Evolutionary conservation across 2,329 filamentous ascomycete genomes (phyloP), one percentile per base, ranked within the genome.

Genomic region (Apiospora marii): DNA sequence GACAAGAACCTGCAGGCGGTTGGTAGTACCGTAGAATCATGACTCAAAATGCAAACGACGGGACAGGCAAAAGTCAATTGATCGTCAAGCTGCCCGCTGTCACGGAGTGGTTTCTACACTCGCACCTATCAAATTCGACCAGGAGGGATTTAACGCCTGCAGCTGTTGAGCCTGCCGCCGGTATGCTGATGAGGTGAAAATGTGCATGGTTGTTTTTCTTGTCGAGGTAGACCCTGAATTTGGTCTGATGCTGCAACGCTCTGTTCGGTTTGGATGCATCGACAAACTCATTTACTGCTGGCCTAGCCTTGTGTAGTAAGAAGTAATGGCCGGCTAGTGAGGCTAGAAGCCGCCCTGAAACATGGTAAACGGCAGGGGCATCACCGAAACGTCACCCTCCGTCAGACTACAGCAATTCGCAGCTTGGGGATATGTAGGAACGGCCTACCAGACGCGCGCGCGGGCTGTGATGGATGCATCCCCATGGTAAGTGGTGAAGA

Each of bases 311-410:
- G 46, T 22, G 19, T 37, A 64, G 58, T 64, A 64, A 64, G 19
- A 64, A 64, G 34, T 37, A 64, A 64, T 41, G 22, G 58, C 34
- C 19, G 12, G 58, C 34, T 24, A 64, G 34, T 8, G 12, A 64
- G n/a, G 22, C 30, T 34, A 68, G 41, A 68, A 70, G 46, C 48
- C 48, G 46, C 48, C 46, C 68, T 70, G 68, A 70, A 70, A 70
- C 68, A 70, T 70, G 48, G 49, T 41, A 70, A 70, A 70, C 46
- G 46, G 30, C 49, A 48, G n/a, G 68, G 48, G 48, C 68, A 51
- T 70, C 68, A 58, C 68, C 34, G n/a, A 70, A 58, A 70, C 68
- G 68, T 70, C 68, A 70, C 68, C 27, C 67, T 69, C 67, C 58
- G 34, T 64, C 58, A 41, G 13, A 34, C 30, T 64, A 41, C 58